Evolutionary conservation across 352 stramenopile species (phyloP), one percentile per base, ranked within the genome.

Genomic region (Blastocystis sp.): DNA sequence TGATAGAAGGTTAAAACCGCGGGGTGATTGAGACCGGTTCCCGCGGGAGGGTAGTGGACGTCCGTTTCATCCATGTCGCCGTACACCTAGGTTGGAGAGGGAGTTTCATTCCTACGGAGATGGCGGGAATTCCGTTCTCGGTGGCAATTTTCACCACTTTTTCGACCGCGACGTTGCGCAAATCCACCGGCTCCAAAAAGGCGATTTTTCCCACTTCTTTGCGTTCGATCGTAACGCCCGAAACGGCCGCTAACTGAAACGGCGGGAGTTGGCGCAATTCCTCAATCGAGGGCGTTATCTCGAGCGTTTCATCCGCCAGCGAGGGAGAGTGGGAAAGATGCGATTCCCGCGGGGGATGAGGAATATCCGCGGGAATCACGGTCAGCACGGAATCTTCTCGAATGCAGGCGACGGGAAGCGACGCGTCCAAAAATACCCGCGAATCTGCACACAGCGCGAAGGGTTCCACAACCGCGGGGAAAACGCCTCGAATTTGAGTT

Each of bases 1-100:
- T 65, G 21, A n/a, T 65, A 81, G 69, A 81, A 81, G 18, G 69
- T 81, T 4, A 81, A 44, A 3, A 46, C 40, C 24, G 69, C 69
- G 0, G 69, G 69, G 40, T 81, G 69, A 42, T 81, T 81, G 2
- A 81, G 46, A 32, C 69, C 69, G 7, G 29, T 48, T 40, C 69
- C 69, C 14, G 42, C 16, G 42, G 18, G 44, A 27, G 69, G 69
- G 24, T 81, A 81, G 18, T 27, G 18, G 27, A 32, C 18, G 57
- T 57, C 42, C 21, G 46, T 46, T 59, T 32, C 18, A 36, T 78
- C 67, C 67, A 61, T 44, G 3, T 61, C 27, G 27, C 40, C 21
- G 38, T 78, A 78, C 21, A 78, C 67, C 67, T 78, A 78, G 18
- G 40, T 11, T 78, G 16, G 57, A 32, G 0, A 21, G 11, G 8